Conservation (phyloP, 78 protist genomes). For the Acrasis kona region DNA sequence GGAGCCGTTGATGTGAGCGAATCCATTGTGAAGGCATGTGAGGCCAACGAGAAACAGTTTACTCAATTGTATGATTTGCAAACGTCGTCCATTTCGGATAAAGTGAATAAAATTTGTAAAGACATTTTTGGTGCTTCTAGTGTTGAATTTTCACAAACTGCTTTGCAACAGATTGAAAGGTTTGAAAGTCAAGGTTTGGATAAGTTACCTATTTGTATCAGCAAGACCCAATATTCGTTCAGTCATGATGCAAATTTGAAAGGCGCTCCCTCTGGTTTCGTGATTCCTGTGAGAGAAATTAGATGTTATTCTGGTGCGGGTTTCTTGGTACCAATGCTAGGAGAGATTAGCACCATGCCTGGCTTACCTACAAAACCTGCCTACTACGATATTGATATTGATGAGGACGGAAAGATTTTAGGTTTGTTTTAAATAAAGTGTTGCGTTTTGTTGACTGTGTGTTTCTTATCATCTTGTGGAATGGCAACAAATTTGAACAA, state of each 20-base stretch:
- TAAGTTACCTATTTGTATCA: conserved; percentile 92
- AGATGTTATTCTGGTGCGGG: conserved; percentile 81
- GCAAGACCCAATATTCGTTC: conserved; percentile 91
- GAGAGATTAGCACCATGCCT: conserved; percentile 73
- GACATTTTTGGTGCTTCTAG: conserved; percentile 86
- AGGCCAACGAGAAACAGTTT: conserved; percentile 40
- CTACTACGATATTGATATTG: conserved; percentile 76
- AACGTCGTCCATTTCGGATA: conserved; percentile 65
- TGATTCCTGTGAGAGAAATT: conserved; percentile 77
- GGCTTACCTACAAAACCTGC: conserved; percentile 91
- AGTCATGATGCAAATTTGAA: conserved; percentile 67
- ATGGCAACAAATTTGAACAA: too few relatives aligned
- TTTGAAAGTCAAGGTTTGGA: conserved; percentile 64
- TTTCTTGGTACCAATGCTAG: conserved; percentile 64
- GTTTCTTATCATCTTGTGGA: too few relatives aligned
- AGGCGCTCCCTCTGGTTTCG: conserved; percentile 82
- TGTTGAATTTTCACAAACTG: conserved; percentile 51
- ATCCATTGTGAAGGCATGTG: conserved; percentile 67
- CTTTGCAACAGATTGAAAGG: conserved; percentile 50
- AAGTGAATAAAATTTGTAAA: conserved; percentile 65
- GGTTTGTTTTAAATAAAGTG: conserved; percentile 85
- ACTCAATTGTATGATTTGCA: conserved; percentile 63
- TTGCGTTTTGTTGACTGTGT: too few relatives aligned
- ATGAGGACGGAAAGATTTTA: conserved; percentile 47
- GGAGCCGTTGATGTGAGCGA: conserved; percentile 87